Evolutionary conservation across 768 basidiomycete species (phyloP).

Genomic region (Lepiota brunneoincarnata): DNA sequence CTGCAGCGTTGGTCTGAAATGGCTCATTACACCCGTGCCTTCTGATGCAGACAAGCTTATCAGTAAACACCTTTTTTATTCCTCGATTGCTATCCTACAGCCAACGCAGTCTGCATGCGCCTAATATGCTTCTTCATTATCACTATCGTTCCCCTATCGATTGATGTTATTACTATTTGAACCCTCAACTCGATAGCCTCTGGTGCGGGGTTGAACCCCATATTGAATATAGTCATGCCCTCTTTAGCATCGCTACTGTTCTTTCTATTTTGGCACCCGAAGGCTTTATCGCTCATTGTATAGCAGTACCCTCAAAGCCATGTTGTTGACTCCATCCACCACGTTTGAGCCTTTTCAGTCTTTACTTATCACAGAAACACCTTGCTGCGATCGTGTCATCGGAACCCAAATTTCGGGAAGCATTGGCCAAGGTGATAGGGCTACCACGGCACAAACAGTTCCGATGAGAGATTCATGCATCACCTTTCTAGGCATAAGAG

Average conservation of each 20-base stretch:
- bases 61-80: background rate
- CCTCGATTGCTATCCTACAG: constrained; percentile 4
- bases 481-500: no score
- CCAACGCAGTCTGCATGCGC: constrained; percentile 4
- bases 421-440: no score
- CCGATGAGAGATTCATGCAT: no score
- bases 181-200: background rate
- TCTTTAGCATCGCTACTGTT: background rate
- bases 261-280: background rate
- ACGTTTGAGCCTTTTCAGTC: background rate
- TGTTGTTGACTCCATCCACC: background rate
- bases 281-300: background rate
- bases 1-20: constrained; percentile 61
- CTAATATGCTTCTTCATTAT: constrained; percentile 1
- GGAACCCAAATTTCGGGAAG: no score
- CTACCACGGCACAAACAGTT: no score
- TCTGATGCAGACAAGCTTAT: no score
- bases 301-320: background rate
- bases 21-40: background rate
- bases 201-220: background rate
- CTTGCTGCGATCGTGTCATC: no score
- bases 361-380: no score
- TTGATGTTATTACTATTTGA: background rate
- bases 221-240: constrained; percentile 2
- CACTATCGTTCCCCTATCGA: background rate